Percentiles rank a stretch among this genome's conserved stretches.
Conservation (phyloP, 1,284 basidiomycete species). For the Fomes fomentarius region DNA sequence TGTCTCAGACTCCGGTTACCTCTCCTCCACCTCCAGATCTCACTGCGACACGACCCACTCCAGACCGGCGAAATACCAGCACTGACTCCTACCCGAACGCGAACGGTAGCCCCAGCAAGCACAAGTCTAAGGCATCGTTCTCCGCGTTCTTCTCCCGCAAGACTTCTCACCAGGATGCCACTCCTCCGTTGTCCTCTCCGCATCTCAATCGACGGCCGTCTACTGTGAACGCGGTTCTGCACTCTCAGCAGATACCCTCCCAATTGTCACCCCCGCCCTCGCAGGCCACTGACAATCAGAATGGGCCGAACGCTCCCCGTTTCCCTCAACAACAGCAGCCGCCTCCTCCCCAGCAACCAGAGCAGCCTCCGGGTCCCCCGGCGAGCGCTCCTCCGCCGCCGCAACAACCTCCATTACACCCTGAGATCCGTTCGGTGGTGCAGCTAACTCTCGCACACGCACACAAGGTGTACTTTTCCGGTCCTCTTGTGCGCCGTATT, state of each 20-base stretch:
- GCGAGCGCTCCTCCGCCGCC: slow-evolving; percentile 15
- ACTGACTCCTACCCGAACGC: slow-evolving; percentile 8
- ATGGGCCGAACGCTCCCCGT: background rate
- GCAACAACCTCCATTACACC: slow-evolving; percentile 54
- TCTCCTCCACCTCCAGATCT: slow-evolving; percentile 5
- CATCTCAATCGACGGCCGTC: slow-evolving; percentile 2
- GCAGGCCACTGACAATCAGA: background rate
- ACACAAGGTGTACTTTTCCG: slow-evolving; percentile 82
- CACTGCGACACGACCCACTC: slow-evolving; percentile 3
- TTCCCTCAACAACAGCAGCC: background rate
- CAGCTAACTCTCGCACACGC: slow-evolving; percentile 70
- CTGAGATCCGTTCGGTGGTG: slow-evolving; percentile 78
- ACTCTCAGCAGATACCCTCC: slow-evolving; percentile 1
- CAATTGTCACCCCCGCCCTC: background rate
- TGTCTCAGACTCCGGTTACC: slow-evolving; percentile 17
- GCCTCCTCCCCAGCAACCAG: background rate
- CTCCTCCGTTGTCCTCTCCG: slow-evolving; percentile 1
- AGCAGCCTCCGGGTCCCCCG: background rate
- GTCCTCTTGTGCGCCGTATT: slow-evolving; percentile 72
- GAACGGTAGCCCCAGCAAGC: slow-evolving; percentile 14
- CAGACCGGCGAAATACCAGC: slow-evolving; percentile 9
- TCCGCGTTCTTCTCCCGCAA: slow-evolving; percentile 24
- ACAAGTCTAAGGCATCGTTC: slow-evolving; percentile 22
- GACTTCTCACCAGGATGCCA: slow-evolving; percentile 13
- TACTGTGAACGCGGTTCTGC: background rate